Base-by-base conservation (phyloP, 164 flowering plant species). In the Vitis rupestris region DNA sequence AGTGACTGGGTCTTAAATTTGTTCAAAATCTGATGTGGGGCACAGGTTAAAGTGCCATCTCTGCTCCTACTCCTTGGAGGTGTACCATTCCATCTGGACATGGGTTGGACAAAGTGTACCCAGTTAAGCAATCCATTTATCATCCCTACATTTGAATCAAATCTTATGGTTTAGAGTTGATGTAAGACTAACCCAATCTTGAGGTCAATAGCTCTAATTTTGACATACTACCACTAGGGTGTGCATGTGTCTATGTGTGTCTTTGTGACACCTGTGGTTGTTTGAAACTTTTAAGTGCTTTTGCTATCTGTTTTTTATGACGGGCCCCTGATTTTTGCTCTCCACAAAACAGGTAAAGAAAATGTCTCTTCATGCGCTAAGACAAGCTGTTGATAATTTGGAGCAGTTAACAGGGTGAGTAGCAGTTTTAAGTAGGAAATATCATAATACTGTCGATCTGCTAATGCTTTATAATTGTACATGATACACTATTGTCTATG, bases 281-380 rank as follows among this genome's bases (percentile, higher is more conserved):
- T 37, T 37, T 37, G 4, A 6, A 7, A 37, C 53, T 51, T 51
- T 10, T 13, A 10, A 51, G 53, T 51, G 53, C 53, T 51, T 51
- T 51, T 51, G 15, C 53, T 51, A 0, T 51, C 15, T 51, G 13
- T 51, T 51, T 51, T 51, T 51, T 0, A 51, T 51, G 15, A 51
- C 1, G 2, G 51, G 53, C 8, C 53, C 53, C 8, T 51, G 53
- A 51, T 51, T 51, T 51, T 51, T 51, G 53, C 13, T 51, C 13
- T 51, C 15, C 4, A 13, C 15, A 8, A 51, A 51, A 51, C 53
- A 19, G 76, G 63, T 73, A 10, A 73, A 73, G 76, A 67, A 67
- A 55, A 67, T 67, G 71, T 11, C 58, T 49, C 76, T 73, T 23
- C 59, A 73, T 63, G 67, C 71, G 11, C 57, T 73, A 56, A 16